Evolutionary conservation across 768 basidiomycete species (phyloP), one percentile per base, ranked within the genome.

Genomic region (Sarcomyxa edulis): DNA sequence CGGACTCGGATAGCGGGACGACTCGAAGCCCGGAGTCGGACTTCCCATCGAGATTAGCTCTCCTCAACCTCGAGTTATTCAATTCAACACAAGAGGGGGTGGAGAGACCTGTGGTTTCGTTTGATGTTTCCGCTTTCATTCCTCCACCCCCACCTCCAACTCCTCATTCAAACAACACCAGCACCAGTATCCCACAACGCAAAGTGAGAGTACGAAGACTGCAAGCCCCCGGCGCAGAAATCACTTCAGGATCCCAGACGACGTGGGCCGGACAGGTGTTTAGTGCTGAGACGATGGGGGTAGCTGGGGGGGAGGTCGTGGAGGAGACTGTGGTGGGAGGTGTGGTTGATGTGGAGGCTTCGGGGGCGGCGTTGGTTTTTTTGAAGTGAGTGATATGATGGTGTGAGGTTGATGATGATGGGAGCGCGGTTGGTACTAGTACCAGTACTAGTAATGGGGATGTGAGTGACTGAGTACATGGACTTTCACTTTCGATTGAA

Each of bases 211-310:
- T 71, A 36, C 61, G 62, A 35, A 61, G 64, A 25, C 46, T 75
- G 43, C 65, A 65, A 18, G 71, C 71, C 2, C 68, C 71, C 27
- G 72, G 72, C 8, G 69, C 71, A 10, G 69, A 74, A 49, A 56
- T 71, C 14, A 62, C 65, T 43, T 54, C 53, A 7, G 68, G 62
- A 4, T 67, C 68, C 41, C 36, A 60, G 25, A 73, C 70, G 26
- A 66, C 61, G 2, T 76, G 72, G 72, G 73, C 70, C 1, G 72
- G 74, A 1, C 73, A 74, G 48, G 65, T 56, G 11, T 76, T 65
- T 50, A 65, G 62, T 7, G 49, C 57, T 35, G n/a, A n/a, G n/a
- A n/a, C n/a, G n/a, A n/a, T n/a, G n/a, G 74, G 72, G 1, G 30
- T 64, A 15, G 61, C 65, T 1, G 48, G 48, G 24, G 73, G 73